Percentiles rank a stretch among this genome's conserved stretches.
phyloP scores from a whole-genome alignment of 1,284 basidiomycete genomes.

The Peniophora sp. region DNA sequence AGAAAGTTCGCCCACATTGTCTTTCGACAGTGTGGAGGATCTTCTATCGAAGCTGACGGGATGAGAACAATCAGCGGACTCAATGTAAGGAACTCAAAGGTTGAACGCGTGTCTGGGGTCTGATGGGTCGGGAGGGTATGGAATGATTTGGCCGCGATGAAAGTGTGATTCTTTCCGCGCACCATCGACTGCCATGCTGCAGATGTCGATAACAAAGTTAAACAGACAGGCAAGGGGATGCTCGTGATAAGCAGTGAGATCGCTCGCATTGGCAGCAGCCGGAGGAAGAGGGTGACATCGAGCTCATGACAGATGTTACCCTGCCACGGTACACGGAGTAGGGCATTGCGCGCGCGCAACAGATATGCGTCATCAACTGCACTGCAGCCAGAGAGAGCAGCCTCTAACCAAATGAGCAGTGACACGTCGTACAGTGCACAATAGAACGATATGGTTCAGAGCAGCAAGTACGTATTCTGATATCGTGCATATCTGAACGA shows the following conservation, averaged over 20 bases:
- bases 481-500: too few relatives aligned
- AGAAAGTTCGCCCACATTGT: conserved; percentile 24
- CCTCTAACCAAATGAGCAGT: too few relatives aligned
- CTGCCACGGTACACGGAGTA: too few relatives aligned
- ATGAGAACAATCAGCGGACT: conserved; percentile 2
- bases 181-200: conserved; percentile 23
- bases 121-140: background rate
- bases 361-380: too few relatives aligned
- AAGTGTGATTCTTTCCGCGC: conserved; percentile 17
- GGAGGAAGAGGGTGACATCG: too few relatives aligned
- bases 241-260: background rate
- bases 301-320: too few relatives aligned
- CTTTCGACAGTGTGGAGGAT: conserved; percentile 26
- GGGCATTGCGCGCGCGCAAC: conserved; percentile 2
- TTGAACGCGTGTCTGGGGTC: background rate
- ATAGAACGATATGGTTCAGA: too few relatives aligned
- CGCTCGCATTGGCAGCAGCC: background rate
- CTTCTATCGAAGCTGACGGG: conserved; percentile 24
- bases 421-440: too few relatives aligned
- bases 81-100: background rate
- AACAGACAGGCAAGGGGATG: conserved; percentile 15
- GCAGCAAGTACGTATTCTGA: too few relatives aligned
- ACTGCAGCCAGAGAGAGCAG: too few relatives aligned
- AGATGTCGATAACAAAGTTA: conserved; percentile 11
- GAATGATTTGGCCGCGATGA: background rate